Conservation (phyloP, 2,329 filamentous ascomycete species). For the Chrysoporthe cubensis region DNA sequence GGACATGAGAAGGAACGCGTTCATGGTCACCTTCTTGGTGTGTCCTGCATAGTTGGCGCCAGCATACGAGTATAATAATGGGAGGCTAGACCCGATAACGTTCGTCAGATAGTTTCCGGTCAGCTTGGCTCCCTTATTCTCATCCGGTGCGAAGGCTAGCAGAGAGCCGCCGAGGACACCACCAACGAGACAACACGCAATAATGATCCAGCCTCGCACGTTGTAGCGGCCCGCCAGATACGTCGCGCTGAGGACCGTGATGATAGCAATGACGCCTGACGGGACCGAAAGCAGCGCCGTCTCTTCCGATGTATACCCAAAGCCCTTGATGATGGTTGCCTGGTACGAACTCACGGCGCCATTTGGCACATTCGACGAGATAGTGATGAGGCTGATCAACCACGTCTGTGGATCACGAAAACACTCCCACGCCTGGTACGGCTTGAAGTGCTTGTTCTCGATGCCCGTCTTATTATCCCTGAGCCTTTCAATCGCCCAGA, state of each 20-base stretch:
- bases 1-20: constrained; percentile 41
- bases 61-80: constrained; percentile 43
- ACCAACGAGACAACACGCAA: constrained; percentile 36
- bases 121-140: constrained; percentile 41
- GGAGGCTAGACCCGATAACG: constrained; percentile 41
- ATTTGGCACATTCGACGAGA: constrained; percentile 30
- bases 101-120: constrained; percentile 46
- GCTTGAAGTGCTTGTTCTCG: constrained; percentile 69
- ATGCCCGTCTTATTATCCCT: constrained; percentile 69
- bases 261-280: constrained; percentile 40
- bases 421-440: constrained; percentile 55
- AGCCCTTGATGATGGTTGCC: constrained; percentile 31
- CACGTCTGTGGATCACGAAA: constrained; percentile 29
- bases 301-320: constrained; percentile 30
- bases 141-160: constrained; percentile 39
- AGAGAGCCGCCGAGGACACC: constrained; percentile 43
- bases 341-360: constrained; percentile 31
- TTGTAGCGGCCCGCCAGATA: constrained; percentile 26
- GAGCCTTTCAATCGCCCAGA: constrained; percentile 49
- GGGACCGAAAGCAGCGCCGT: constrained; percentile 43
- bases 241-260: constrained; percentile 27
- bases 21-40: constrained; percentile 43
- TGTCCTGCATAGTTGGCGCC: constrained; percentile 39
- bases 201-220: constrained; percentile 29
- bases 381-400: constrained; percentile 30